Conservation (phyloP, 306 rosid species). For the Echinosophora koreensis region DNA sequence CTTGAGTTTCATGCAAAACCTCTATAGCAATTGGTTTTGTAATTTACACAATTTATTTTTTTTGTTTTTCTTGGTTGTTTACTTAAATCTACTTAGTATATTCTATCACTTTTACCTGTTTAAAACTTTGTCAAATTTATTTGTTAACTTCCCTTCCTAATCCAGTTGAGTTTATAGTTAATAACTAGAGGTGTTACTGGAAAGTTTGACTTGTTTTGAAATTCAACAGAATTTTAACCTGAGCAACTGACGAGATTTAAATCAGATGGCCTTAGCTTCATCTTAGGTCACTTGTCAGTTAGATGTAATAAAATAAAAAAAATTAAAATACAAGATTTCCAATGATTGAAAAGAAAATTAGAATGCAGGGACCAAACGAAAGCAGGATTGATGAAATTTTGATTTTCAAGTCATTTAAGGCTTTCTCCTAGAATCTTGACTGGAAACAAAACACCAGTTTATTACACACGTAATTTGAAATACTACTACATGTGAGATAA, state of each 20-base stretch:
- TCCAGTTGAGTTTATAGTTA: not conserved
- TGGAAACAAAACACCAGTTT: not conserved
- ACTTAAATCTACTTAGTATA: not conserved
- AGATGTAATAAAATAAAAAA: constrained; percentile 6
- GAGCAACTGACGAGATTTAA: constrained; percentile 9
- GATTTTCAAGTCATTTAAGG: not conserved
- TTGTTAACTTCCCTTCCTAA: not conserved
- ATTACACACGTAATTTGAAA: constrained; percentile 4
- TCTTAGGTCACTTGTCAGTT: constrained; percentile 18
- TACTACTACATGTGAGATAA: not conserved
- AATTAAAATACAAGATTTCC: not conserved
- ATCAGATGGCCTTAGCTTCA: constrained; percentile 1
- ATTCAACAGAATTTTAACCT: constrained; percentile 22
- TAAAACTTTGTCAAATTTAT: not conserved
- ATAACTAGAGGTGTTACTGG: not conserved
- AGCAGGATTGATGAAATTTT: not conserved
- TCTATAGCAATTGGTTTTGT: not conserved
- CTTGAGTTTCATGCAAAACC: not conserved
- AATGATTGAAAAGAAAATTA: constrained; percentile 20
- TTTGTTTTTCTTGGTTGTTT: constrained; percentile 18
- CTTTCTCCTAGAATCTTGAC: constrained; percentile 2
- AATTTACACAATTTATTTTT: too few relatives aligned
- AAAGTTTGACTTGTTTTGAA: constrained; percentile 32
- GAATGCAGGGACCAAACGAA: not conserved
- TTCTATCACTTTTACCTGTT: constrained; percentile 24